Evolutionary conservation across 2,329 filamentous ascomycete genomes (phyloP).

Genomic region (Raffaelea arxii): DNA sequence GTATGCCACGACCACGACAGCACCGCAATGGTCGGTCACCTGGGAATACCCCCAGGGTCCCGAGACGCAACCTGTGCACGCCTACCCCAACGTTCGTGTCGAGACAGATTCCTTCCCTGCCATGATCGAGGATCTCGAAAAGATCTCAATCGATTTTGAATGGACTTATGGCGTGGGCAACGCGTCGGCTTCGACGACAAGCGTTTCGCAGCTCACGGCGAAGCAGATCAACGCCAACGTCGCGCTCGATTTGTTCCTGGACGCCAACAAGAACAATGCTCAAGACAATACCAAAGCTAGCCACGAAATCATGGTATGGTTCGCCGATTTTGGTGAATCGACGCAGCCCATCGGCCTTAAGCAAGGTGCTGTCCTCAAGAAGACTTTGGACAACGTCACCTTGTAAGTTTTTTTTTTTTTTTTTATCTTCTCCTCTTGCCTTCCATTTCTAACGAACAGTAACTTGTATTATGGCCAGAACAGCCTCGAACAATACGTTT

Average conservation of each 20-base stretch:
- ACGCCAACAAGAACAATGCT: constrained; percentile 30
- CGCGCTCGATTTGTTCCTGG: constrained; percentile 49
- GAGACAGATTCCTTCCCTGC: constrained; percentile 33
- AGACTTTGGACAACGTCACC: constrained; percentile 27
- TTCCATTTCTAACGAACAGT: not conserved
- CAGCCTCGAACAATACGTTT: constrained; percentile 30
- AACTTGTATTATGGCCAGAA: constrained; percentile 33
- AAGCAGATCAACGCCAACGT: constrained; percentile 43
- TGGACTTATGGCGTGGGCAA: constrained; percentile 43
- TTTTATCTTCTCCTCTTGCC: not conserved
- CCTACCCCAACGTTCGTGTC: constrained; percentile 43
- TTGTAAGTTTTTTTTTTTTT: constrained; percentile 19
- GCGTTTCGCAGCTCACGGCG: constrained; percentile 21
- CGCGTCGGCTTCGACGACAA: constrained; percentile 22
- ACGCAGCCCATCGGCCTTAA: constrained; percentile 37
- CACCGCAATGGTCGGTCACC: constrained; percentile 40
- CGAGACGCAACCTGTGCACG: constrained; percentile 37
- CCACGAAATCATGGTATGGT: constrained; percentile 50
- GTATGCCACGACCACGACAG: constrained; percentile 34
- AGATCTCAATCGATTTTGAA: constrained; percentile 32
- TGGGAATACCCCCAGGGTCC: constrained; percentile 39
- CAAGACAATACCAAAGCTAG: constrained; percentile 28
- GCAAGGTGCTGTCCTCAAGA: constrained; percentile 21
- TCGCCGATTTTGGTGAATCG: constrained; percentile 34
- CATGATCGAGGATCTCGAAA: constrained; percentile 25